Conservation (phyloP, 2,329 filamentous ascomycete species). For the Aspergillus sp. region DNA sequence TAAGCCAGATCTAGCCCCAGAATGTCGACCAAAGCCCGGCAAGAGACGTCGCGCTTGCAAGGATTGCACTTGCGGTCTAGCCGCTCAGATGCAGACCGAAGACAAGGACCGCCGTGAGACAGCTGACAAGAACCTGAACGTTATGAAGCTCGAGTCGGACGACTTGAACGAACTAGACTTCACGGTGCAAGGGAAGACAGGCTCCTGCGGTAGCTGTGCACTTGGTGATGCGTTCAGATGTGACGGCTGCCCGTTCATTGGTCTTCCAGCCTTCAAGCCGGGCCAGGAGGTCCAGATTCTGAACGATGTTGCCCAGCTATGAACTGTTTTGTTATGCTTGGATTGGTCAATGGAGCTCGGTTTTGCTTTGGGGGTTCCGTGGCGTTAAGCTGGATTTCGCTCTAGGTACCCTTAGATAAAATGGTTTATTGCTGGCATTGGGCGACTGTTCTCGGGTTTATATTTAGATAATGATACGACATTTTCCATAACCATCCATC, state of each 20-base stretch:
- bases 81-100: conserved; percentile 81
- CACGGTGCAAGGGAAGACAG: conserved; percentile 94
- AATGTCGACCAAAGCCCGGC: conserved; percentile 79
- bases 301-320: conserved; percentile 84
- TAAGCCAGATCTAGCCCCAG: conserved; percentile 58
- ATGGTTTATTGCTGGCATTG: not conserved
- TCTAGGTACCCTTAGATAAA: not conserved
- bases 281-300: conserved; percentile 89
- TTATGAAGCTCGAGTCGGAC: conserved; percentile 67
- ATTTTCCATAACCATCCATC: not conserved
- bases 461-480: conserved; percentile 1
- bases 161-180: conserved; percentile 91
- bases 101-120: conserved; percentile 67
- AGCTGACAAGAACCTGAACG: conserved; percentile 58
- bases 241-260: conserved; percentile 77
- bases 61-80: conserved; percentile 94
- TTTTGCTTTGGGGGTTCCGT: not conserved
- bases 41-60: conserved; percentile 90
- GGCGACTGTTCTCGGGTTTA: not conserved
- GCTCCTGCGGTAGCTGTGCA: conserved; percentile 90
- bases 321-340: not conserved
- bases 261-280: conserved; percentile 92
- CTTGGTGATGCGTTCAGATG: conserved; percentile 87
- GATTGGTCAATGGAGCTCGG: not conserved
- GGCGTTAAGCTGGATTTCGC: not conserved